Conservation (phyloP, 2,329 filamentous ascomycete species). For the Hypoxylon sp. region DNA sequence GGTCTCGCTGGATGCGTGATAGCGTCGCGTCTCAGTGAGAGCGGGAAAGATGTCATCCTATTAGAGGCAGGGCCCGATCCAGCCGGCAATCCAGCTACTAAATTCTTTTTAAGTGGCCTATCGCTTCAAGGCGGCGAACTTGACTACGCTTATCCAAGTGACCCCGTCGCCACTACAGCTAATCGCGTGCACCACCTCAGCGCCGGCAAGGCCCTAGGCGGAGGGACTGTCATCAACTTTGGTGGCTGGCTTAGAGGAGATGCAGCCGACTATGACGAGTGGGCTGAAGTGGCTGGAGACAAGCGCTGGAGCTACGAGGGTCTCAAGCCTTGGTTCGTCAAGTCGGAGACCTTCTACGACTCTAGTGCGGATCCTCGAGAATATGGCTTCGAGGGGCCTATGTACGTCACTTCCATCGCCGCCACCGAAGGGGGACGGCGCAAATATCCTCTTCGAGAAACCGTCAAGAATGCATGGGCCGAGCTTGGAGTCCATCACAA, state of each 20-base stretch:
- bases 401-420: conserved; percentile 53
- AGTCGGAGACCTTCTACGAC: conserved; percentile 55
- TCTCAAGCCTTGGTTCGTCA: conserved; percentile 63
- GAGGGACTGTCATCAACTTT: conserved; percentile 49
- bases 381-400: conserved; percentile 58
- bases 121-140: conserved; percentile 46
- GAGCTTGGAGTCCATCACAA: conserved; percentile 57
- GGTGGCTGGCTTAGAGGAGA: conserved; percentile 51
- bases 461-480: conserved; percentile 57
- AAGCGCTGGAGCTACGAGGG: conserved; percentile 61
- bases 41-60: conserved; percentile 43
- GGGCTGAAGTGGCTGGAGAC: conserved; percentile 43
- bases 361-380: conserved; percentile 53
- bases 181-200: conserved; percentile 38
- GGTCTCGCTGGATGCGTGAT: conserved; percentile 48
- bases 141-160: conserved; percentile 48
- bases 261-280: conserved; percentile 50
- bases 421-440: conserved; percentile 51
- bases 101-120: conserved; percentile 46
- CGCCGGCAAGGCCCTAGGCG: conserved; percentile 49
- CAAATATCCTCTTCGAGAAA: conserved; percentile 58
- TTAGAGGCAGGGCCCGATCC: conserved; percentile 50
- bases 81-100: conserved; percentile 40
- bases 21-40: conserved; percentile 49
- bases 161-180: conserved; percentile 41